Evolutionary conservation across 441 rosid genomes (phyloP).

Genomic region (Gossypium aridum): DNA sequence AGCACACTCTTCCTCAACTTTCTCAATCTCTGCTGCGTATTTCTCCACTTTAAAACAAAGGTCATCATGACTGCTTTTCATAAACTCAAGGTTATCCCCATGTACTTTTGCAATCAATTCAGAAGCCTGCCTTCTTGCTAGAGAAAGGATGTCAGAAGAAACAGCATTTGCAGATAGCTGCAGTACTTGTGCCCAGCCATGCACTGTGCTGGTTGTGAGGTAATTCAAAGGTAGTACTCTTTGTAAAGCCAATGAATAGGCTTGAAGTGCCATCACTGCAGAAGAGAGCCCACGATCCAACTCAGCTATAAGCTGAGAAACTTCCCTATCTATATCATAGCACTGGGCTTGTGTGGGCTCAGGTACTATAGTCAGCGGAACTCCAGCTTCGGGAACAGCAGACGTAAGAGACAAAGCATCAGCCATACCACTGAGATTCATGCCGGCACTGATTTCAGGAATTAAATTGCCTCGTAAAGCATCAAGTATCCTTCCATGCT

Average conservation of each 20-base stretch:
- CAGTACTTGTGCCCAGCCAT: constrained; percentile 86
- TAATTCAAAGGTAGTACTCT: constrained; percentile 90
- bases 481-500: constrained; percentile 85
- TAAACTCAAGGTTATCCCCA: constrained; percentile 54
- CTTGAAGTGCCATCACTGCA: constrained; percentile 59
- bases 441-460: constrained; percentile 56
- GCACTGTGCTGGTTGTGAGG: constrained; percentile 71
- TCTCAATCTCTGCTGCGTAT: constrained; percentile 61
- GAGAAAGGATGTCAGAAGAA: constrained; percentile 67
- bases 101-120: constrained; percentile 56
- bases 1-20: constrained; percentile 60
- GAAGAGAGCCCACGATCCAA: constrained; percentile 75
- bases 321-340: constrained; percentile 84
- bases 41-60: constrained; percentile 62
- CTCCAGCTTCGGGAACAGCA: constrained; percentile 84
- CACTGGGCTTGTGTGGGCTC: constrained; percentile 97
- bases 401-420: constrained; percentile 77
- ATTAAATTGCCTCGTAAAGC: constrained; percentile 70
- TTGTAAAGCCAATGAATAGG: constrained; percentile 77
- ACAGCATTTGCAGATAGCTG: constrained; percentile 74
- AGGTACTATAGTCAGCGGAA: constrained; percentile 92
- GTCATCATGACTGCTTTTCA: constrained; percentile 50
- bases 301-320: constrained; percentile 64
- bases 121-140: constrained; percentile 80
- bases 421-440: constrained; percentile 39